Evolutionary conservation across 148 eudicot species (phyloP).

Genomic region (Tetragonia tetragonoides): DNA sequence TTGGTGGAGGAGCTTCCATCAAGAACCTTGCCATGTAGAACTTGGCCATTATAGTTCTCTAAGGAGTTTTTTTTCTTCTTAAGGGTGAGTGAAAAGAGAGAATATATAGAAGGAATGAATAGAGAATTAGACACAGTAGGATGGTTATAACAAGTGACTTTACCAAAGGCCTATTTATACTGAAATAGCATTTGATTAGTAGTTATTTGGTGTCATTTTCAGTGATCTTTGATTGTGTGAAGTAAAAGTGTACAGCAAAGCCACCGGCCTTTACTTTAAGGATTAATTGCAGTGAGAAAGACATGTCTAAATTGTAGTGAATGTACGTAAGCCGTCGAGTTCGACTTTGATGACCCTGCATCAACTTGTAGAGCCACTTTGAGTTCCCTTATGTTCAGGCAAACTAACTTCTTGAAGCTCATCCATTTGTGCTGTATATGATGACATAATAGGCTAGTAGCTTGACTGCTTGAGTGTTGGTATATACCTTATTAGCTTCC

Average conservation of each 20-base stretch:
- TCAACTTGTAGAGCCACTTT: neutral
- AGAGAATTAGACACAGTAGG: neutral
- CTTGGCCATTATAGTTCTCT: constrained; percentile 32
- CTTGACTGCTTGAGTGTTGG: too few species aligned
- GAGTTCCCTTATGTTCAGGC: constrained; percentile 9
- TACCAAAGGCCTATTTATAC: neutral
- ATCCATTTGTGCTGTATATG: neutral
- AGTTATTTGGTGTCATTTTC: too few species aligned
- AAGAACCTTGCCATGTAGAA: constrained; percentile 32
- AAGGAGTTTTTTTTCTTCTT: neutral
- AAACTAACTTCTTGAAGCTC: neutral
- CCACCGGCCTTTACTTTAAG: constrained; percentile 3
- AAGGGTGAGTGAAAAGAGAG: too few species aligned
- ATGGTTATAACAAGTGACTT: neutral
- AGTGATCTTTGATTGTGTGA: neutral
- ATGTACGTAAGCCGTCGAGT: neutral
- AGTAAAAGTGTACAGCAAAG: neutral
- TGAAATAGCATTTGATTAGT: too few species aligned
- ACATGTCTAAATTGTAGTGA: neutral
- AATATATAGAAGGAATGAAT: neutral
- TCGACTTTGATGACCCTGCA: neutral
- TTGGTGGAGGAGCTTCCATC: constrained; percentile 52
- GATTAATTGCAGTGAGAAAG: neutral
- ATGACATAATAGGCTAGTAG: too few species aligned
- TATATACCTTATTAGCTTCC: too few species aligned